These are phyloP conservation scores for Sicyos baderoa DNA, from an alignment of 306 rosid species.

Conservation along the genomic window DNA sequence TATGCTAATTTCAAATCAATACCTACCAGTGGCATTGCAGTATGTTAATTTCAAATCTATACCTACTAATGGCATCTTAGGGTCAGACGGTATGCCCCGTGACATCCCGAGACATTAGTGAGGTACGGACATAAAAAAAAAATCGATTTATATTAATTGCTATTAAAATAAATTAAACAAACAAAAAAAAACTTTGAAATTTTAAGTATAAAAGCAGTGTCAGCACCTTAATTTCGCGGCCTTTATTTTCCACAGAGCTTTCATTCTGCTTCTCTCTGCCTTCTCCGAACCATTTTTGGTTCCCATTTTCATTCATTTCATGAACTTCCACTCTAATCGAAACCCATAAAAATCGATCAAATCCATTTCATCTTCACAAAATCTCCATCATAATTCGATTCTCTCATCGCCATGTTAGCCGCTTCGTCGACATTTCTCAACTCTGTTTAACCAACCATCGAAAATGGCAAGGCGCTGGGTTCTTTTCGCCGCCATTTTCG, in stretches of 20 bases:
- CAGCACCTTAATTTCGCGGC: not conserved
- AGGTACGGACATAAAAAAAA: no score
- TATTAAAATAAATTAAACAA: no score
- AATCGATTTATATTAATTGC: no score
- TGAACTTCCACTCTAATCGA: not conserved
- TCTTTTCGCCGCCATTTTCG: constrained; percentile 35
- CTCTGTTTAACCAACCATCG: constrained; percentile 20
- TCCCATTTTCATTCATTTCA: not conserved
- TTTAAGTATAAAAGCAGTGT: not conserved
- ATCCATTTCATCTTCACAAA: not conserved
- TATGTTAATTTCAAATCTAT: no score
- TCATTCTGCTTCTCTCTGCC: constrained; percentile 1
- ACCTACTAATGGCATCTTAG: no score
- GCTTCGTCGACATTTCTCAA: not conserved
- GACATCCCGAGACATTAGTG: no score
- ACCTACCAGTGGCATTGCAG: no score
- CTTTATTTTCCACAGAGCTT: not conserved
- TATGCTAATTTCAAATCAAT: no score
- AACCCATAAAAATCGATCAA: not conserved
- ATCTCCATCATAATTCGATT: not conserved
- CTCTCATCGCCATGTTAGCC: constrained; percentile 2
- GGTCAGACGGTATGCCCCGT: no score
- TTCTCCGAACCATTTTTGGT: not conserved
- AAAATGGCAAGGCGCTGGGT: constrained; percentile 41
- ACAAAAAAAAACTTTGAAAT: not conserved